phyloP scores from a whole-genome alignment of 176 grass and related monocot genomes.

The Aechmea fasciata region DNA sequence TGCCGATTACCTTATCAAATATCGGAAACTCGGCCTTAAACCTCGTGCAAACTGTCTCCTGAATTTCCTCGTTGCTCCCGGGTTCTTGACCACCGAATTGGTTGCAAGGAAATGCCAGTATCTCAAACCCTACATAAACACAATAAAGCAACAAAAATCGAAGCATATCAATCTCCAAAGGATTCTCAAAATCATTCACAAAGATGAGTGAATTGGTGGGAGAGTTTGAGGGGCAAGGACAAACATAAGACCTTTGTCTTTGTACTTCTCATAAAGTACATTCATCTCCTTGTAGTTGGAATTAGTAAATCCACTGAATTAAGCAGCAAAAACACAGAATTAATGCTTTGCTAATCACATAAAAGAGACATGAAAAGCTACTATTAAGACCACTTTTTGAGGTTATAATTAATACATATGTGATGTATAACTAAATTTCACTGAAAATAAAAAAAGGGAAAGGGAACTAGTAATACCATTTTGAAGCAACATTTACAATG shows the following conservation, averaged over 20 bases:
- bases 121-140: conserved; percentile 28
- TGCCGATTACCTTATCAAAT: conserved; percentile 38
- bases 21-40: conserved; percentile 48
- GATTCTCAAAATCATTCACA: neutral
- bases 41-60: conserved; percentile 44
- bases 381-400: conserved; percentile 1
- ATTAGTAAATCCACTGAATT: conserved; percentile 50
- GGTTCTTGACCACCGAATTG: conserved; percentile 46
- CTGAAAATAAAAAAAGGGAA: neutral
- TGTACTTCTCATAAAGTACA: conserved; percentile 46
- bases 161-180: neutral
- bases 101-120: conserved; percentile 56
- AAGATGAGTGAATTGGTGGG: neutral
- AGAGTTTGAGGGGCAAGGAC: neutral
- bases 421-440: too few relatives aligned
- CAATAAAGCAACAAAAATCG: conserved; percentile 4
- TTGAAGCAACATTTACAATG: conserved; percentile 80
- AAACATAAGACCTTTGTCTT: conserved; percentile 23
- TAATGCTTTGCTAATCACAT: conserved; percentile 4
- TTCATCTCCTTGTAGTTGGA: conserved; percentile 43
- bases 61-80: conserved; percentile 40
- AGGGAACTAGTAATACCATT: conserved; percentile 36
- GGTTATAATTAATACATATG: too few relatives aligned
- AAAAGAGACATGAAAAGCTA: neutral
- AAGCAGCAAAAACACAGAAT: conserved; percentile 7